A percentile compares a stretch with the other conserved stretches of the same genome.
phyloP scores from a whole-genome alignment of 2,329 filamentous ascomycete species.

The Cercospora berteroae region DNA sequence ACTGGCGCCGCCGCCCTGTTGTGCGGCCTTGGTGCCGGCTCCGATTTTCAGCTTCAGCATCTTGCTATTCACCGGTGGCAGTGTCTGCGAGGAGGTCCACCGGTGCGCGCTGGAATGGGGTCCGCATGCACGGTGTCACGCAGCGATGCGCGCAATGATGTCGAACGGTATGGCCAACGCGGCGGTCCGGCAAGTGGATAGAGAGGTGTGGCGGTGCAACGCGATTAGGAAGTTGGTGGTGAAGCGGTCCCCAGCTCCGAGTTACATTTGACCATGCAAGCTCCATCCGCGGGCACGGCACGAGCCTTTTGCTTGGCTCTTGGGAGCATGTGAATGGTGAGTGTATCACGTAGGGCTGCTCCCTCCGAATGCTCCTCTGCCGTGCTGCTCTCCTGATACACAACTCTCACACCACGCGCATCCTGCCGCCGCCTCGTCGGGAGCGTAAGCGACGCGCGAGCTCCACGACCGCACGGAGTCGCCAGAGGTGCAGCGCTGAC shows the following conservation, averaged over 20 bases:
- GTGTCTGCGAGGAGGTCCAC: not conserved
- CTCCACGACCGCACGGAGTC: not conserved
- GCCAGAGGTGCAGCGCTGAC: not conserved
- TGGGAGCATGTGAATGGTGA: not conserved
- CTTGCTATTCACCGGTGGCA: not conserved
- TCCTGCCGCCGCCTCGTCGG: not conserved
- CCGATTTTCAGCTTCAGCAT: slow-evolving; percentile 30
- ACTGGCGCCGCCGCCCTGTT: not conserved
- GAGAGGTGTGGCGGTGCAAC: not conserved
- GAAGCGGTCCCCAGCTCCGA: not conserved
- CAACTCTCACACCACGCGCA: not conserved
- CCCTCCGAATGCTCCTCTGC: not conserved
- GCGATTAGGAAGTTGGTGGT: not conserved
- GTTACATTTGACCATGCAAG: too few relatives aligned
- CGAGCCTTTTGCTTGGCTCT: not conserved
- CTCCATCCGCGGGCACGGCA: not conserved
- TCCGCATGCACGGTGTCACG: slow-evolving; percentile 4
- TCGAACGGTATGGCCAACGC: not conserved
- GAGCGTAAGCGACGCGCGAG: not conserved
- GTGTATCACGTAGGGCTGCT: not conserved
- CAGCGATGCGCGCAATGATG: not conserved
- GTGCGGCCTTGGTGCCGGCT: slow-evolving; percentile 12
- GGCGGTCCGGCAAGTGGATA: not conserved
- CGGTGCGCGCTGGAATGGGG: not conserved
- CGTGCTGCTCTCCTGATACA: not conserved